These are phyloP conservation scores for Parastagonospora avenae DNA, from an alignment of 2,329 filamentous ascomycete genomes.

Conservation along the genomic window DNA sequence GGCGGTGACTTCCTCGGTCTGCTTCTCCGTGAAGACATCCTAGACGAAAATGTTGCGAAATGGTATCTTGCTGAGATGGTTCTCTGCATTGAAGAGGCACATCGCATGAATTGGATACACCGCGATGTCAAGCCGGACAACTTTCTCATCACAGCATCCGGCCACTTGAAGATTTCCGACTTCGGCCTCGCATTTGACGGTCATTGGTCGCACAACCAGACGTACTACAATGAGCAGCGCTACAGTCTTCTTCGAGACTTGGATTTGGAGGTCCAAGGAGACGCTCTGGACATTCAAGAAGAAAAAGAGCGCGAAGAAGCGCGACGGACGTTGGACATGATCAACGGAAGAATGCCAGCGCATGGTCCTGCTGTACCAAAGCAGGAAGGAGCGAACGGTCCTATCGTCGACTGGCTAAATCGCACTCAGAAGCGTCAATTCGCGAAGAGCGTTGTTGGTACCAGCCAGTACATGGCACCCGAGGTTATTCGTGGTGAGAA, in stretches of 20 bases:
- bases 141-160: slow-evolving; percentile 85
- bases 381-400: slow-evolving; percentile 30
- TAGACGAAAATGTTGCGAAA: slow-evolving; percentile 77
- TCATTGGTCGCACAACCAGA: slow-evolving; percentile 89
- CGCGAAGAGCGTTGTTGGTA: slow-evolving; percentile 87
- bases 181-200: slow-evolving; percentile 96
- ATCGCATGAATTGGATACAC: slow-evolving; percentile 88
- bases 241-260: slow-evolving; percentile 79
- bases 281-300: slow-evolving; percentile 70
- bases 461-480: slow-evolving; percentile 97
- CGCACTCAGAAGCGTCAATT: slow-evolving; percentile 66
- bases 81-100: slow-evolving; percentile 88
- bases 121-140: slow-evolving; percentile 98
- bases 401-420: slow-evolving; percentile 51
- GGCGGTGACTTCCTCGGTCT: slow-evolving; percentile 92
- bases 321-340: slow-evolving; percentile 50
- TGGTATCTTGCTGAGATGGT: slow-evolving; percentile 98
- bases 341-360: slow-evolving; percentile 35
- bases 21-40: slow-evolving; percentile 80
- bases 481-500: slow-evolving; percentile 82
- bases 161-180: slow-evolving; percentile 93
- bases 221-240: slow-evolving; percentile 83
- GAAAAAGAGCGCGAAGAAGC: slow-evolving; percentile 56
- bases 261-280: slow-evolving; percentile 74
- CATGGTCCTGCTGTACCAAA: slow-evolving; percentile 26